Evolutionary conservation across 345 rosid genomes (phyloP), one percentile per base, ranked within the genome.

Genomic region (Gossypium arboreum): DNA sequence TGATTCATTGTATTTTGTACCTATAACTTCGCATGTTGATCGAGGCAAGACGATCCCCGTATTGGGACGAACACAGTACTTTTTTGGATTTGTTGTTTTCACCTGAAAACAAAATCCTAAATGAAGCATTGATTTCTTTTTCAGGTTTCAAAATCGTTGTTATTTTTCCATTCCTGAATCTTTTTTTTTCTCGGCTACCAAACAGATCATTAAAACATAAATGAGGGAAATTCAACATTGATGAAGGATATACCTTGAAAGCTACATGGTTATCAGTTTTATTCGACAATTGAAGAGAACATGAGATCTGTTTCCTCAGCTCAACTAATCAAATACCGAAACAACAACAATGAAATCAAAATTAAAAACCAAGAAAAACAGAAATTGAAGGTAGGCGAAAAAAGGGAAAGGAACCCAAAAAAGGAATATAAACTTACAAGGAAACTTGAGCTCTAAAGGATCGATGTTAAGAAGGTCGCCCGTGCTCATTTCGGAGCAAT

Each of bases 281-380:
- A 83, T 91, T 91, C 34, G 86, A 86, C 77, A 91, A 78, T 77
- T 84, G 92, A 75, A 91, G 91, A 62, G 92, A 84, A 82, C 88
- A 91, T 27, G 90, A 84, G 93, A 91, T 91, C 97, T 89, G 97
- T 87, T 89, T 91, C 97, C 80, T 89, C 85, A 91, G 84, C 82
- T 91, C 97, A 79, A 91, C 97, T 91, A 73, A 51, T 51, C 25
- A 58, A 22, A 22, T 12, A 80, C 57, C 73, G 34, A 34, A 7
- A 75, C 51, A 73, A 64, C 52, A 68, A 70, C 39, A 50, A 65
- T 51, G 60, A 2, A 54, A 43, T 22, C 59, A 59, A 50, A 78
- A 39, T 58, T 20, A 69, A 81, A 79, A 50, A 59, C 61, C 75
- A 47, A 67, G 11, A 59, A 66, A 48, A 48, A 70, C 13, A 58